Evolutionary conservation across 2,329 filamentous ascomycete genomes (phyloP), one percentile per base, ranked within the genome.

Genomic region (Pestalotiopsis sp.): DNA sequence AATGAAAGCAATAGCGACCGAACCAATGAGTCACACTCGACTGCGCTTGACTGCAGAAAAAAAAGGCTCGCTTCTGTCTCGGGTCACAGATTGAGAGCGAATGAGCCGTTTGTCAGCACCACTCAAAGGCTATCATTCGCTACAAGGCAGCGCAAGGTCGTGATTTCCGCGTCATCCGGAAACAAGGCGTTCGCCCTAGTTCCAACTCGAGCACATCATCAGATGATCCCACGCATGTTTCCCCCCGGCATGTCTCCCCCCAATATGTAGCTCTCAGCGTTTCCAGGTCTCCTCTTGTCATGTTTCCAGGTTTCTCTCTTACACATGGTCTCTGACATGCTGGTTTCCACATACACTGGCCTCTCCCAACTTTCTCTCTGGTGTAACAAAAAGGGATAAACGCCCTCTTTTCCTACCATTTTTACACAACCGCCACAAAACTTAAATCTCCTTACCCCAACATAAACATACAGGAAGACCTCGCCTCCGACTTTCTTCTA

Each of bases 111-210:
- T 64, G 61, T 64, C 38, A 64, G 61, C 61, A 44, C 26, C 20
- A n/a, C 13, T 14, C 7, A 59, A 59, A 39, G 30, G 56, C 35
- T 44, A 39, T 48, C 38, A 64, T 48, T 48, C 39, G 61, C 39
- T 26, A 17, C 39, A 22, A 30, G 9, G 39, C 38, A 39, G 17
- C 14, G 10, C 39, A 22, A 48, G 14, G 61, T 39, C 20, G n/a
- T 52, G 35, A 65, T 65, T 65, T 57, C 62, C 62, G 62, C 62
- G 62, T 65, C 62, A 65, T 65, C 62, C 62, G 62, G 48, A 22
- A 22, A 62, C 44, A 52, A 52, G 44, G 44, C 44, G 44, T 52
- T 52, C 17, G 44, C 44, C 44, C 44, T 52, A 39, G 58, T 39
- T 26, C 61, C 61, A 35, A 56, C n/a, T 24, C n/a, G 13, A 22